Percentiles rank a stretch among this genome's conserved stretches.
Evolutionary conservation across 805 yeast genomes (phyloP).

Genomic region (Ogataea thermomethanolica): DNA sequence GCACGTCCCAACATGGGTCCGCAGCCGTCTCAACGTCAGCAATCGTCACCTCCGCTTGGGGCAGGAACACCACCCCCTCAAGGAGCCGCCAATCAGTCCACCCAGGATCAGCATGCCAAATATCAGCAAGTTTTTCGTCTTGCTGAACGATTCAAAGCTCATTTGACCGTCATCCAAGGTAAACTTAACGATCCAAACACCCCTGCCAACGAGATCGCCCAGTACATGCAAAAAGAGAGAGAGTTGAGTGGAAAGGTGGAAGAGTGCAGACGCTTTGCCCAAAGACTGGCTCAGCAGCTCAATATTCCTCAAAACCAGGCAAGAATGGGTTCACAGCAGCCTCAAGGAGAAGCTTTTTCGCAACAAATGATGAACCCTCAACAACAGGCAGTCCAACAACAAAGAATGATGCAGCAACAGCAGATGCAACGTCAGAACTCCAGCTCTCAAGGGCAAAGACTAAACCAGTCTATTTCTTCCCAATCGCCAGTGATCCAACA

Average conservation of each 20-base stretch:
- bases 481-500: slow-evolving; percentile 12
- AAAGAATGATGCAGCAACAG: slow-evolving; percentile 26
- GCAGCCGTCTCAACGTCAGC: slow-evolving; percentile 11
- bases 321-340: slow-evolving; percentile 9
- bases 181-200: slow-evolving; percentile 43
- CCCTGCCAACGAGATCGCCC: slow-evolving; percentile 42
- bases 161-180: slow-evolving; percentile 47
- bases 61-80: slow-evolving; percentile 14
- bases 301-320: slow-evolving; percentile 20
- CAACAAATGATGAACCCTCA: slow-evolving; percentile 21
- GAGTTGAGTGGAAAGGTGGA: slow-evolving; percentile 45
- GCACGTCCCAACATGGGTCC: slow-evolving; percentile 25
- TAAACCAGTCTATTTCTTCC: slow-evolving; percentile 7
- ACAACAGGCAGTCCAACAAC: slow-evolving; percentile 22
- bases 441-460: slow-evolving; percentile 15
- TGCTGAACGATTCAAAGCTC: slow-evolving; percentile 47
- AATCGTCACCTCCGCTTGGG: slow-evolving; percentile 7
- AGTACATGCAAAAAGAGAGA: slow-evolving; percentile 46
- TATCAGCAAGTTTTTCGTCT: slow-evolving; percentile 44
- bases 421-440: slow-evolving; percentile 12
- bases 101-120: slow-evolving; percentile 33
- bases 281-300: slow-evolving; percentile 44
- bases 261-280: slow-evolving; percentile 41
- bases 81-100: slow-evolving; percentile 22
- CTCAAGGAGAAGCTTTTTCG: slow-evolving; percentile 12